phyloP scores from a whole-genome alignment of 306 rosid species.

The Cicer cuneatum region DNA sequence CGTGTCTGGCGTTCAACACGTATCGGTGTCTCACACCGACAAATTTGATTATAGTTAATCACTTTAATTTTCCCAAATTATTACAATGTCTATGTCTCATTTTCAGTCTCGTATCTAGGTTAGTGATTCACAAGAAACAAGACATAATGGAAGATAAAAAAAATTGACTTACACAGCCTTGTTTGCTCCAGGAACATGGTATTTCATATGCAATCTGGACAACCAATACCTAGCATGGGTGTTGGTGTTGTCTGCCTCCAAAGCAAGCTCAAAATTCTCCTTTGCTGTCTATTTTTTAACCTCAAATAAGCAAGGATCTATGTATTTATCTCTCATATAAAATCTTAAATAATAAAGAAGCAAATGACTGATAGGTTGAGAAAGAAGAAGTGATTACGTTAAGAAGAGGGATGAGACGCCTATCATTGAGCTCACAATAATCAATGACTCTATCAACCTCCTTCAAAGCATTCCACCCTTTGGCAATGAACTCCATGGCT shows the following conservation, averaged over 20 bases:
- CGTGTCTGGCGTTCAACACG: too few relatives aligned
- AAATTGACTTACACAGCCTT: constrained; percentile 68
- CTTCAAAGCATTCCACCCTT: constrained; percentile 86
- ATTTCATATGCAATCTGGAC: constrained; percentile 86
- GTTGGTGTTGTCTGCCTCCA: constrained; percentile 78
- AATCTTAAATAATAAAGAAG: constrained; percentile 26
- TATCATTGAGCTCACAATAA: constrained; percentile 76
- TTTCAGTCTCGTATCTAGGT: too few relatives aligned
- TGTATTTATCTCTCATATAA: constrained; percentile 33
- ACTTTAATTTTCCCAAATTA: too few relatives aligned
- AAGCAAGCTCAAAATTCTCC: constrained; percentile 93
- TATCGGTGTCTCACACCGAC: too few relatives aligned
- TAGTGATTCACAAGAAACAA: constrained; percentile 19
- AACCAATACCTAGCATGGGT: constrained; percentile 93
- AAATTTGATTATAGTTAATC: too few relatives aligned
- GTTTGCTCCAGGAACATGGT: constrained; percentile 84
- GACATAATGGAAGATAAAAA: background rate
- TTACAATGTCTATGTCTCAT: too few relatives aligned
- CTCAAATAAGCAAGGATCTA: constrained; percentile 28
- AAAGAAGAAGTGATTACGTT: constrained; percentile 50
- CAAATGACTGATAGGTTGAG: constrained; percentile 4
- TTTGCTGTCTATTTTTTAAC: constrained; percentile 67
- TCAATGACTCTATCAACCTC: constrained; percentile 94
- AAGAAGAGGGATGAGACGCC: constrained; percentile 82
- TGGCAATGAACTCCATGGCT: constrained; percentile 83